Conservation (phyloP, 2,329 filamentous ascomycete species). For the Alternaria sp. region DNA sequence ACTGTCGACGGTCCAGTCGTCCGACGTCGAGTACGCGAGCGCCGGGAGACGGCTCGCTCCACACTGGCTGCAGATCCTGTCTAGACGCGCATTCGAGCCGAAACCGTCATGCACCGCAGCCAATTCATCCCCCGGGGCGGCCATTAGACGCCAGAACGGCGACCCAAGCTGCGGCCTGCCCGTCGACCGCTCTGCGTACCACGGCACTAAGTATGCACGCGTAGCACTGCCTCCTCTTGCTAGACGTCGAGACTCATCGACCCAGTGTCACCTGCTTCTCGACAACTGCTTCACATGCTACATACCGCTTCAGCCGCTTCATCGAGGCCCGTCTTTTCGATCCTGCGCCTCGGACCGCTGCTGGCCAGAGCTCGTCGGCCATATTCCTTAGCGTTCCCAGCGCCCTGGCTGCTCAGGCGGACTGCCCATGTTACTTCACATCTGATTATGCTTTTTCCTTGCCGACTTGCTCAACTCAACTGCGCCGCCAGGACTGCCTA, state of each 20-base stretch:
- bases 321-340: slow-evolving; percentile 3
- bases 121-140: slow-evolving; percentile 11
- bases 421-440: slow-evolving; percentile 5
- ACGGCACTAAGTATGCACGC: slow-evolving; percentile 1
- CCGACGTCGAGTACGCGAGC: slow-evolving; percentile 14
- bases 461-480: slow-evolving; percentile 6
- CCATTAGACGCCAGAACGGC: slow-evolving; percentile 14
- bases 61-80: slow-evolving; percentile 23
- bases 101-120: slow-evolving; percentile 9
- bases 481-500: slow-evolving; percentile 7
- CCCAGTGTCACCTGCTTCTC: slow-evolving; percentile 4
- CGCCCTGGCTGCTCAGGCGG: not conserved
- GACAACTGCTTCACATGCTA: not conserved
- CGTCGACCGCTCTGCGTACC: slow-evolving; percentile 11
- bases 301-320: not conserved
- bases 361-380: slow-evolving; percentile 2
- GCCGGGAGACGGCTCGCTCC: slow-evolving; percentile 18
- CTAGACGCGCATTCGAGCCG: slow-evolving; percentile 13
- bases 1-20: slow-evolving; percentile 9
- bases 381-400: not conserved
- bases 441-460: slow-evolving; percentile 6
- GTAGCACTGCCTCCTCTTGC: slow-evolving; percentile 8
- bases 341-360: not conserved
- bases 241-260: not conserved
- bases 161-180: slow-evolving; percentile 18